Conservation (phyloP, 78 protist genomes). For the slime mould (Dictyostelium discoideum) region dicty_2.7 NC_007088.5:3255001-3255500, state of each 20-base stretch:
- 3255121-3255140: constrained; percentile 61
- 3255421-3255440: constrained; percentile 28
- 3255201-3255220: constrained; percentile 68
- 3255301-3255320: constrained; percentile 4
- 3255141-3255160: constrained; percentile 56
- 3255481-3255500: constrained; percentile 37
- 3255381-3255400: constrained; percentile 27
- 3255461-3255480: constrained; percentile 54
- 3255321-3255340: constrained; percentile 32
- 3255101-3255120: constrained; percentile 85
- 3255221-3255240: constrained; percentile 45
- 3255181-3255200: constrained; percentile 83
- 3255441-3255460: constrained; percentile 9
- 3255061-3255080: constrained; percentile 11
- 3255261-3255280: background rate
- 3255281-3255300: constrained; percentile 47
- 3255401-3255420: constrained; percentile 28
- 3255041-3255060: constrained; percentile 82
- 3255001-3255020: constrained; percentile 34
- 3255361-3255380: constrained; percentile 21
- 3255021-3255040: constrained; percentile 27
- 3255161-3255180: constrained; percentile 60
- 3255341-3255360: constrained; percentile 60
- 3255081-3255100: constrained; percentile 77
- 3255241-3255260: constrained; percentile 70